phyloP scores from a whole-genome alignment of 2,329 filamentous ascomycete genomes.

The Calonectria fujianensis region DNA sequence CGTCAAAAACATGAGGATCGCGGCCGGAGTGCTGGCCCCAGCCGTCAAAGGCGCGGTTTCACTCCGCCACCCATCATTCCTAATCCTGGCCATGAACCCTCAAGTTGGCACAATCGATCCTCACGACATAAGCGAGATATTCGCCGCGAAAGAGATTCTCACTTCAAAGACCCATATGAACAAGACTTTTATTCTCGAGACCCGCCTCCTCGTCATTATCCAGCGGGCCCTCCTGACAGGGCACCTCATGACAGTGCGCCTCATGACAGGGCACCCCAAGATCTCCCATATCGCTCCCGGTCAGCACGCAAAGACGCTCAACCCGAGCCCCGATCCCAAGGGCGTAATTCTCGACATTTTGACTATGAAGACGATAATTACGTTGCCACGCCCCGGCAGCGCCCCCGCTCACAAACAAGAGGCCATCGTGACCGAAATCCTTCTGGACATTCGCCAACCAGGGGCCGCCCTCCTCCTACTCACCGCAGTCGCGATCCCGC shows the following conservation, averaged over 20 bases:
- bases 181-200: constrained; percentile 20
- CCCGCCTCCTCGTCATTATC: constrained; percentile 26
- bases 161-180: constrained; percentile 29
- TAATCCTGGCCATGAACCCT: constrained; percentile 46
- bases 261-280: constrained; percentile 33
- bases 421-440: constrained; percentile 41
- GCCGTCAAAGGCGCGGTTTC: constrained; percentile 41
- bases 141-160: constrained; percentile 34
- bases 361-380: constrained; percentile 49
- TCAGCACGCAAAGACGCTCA: constrained; percentile 35
- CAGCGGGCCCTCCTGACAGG: constrained; percentile 32
- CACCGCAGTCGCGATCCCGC: constrained; percentile 45
- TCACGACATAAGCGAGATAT: constrained; percentile 42
- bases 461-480: constrained; percentile 51
- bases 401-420: constrained; percentile 52
- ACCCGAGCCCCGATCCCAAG: constrained; percentile 44
- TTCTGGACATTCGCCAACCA: constrained; percentile 43
- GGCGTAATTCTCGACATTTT: constrained; percentile 39
- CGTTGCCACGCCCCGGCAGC: constrained; percentile 42
- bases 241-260: constrained; percentile 30
- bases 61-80: constrained; percentile 47
- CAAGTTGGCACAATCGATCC: constrained; percentile 47
- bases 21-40: constrained; percentile 50
- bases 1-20: constrained; percentile 47
- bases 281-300: constrained; percentile 45